Evolutionary conservation across 495 filamentous ascomycete species (phyloP).

Genomic region (Penicillium ochrochloron): DNA sequence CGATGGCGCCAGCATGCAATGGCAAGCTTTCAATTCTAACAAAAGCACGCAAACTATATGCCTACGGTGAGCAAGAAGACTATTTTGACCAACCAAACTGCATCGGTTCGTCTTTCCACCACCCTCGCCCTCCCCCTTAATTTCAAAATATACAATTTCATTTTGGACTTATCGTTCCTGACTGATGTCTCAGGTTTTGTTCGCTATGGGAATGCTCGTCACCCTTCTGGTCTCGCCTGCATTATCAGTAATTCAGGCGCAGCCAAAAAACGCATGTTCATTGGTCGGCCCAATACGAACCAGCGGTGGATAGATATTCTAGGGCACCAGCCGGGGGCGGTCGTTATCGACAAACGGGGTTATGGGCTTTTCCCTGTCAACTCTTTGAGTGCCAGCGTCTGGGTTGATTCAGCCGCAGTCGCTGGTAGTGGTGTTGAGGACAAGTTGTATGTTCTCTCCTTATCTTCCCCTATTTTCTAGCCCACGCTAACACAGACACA

Average conservation of each 20-base stretch:
- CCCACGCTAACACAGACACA: neutral
- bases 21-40: conserved; percentile 63
- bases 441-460: conserved; percentile 36
- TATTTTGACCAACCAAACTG: conserved; percentile 71
- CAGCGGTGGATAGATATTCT: conserved; percentile 68
- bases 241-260: conserved; percentile 60
- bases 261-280: conserved; percentile 61
- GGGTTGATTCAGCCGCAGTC: conserved; percentile 61
- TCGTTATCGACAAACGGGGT: conserved; percentile 59
- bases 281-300: conserved; percentile 59
- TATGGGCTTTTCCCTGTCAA: conserved; percentile 59
- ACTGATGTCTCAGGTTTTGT: conserved; percentile 54
- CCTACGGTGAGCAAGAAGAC: conserved; percentile 69
- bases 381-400: conserved; percentile 60
- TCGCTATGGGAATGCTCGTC: conserved; percentile 60
- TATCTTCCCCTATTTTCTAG: conserved; percentile 4
- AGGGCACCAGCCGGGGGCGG: conserved; percentile 46
- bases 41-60: conserved; percentile 68
- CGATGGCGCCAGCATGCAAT: conserved; percentile 62
- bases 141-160: conserved; percentile 4
- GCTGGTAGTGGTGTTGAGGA: conserved; percentile 51
- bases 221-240: conserved; percentile 58
- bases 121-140: neutral
- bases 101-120: conserved; percentile 52
- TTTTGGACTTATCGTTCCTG: conserved; percentile 11